phyloP scores from a whole-genome alignment of 2,329 filamentous ascomycete genomes.

The Pseudopithomyces maydicus region DNA sequence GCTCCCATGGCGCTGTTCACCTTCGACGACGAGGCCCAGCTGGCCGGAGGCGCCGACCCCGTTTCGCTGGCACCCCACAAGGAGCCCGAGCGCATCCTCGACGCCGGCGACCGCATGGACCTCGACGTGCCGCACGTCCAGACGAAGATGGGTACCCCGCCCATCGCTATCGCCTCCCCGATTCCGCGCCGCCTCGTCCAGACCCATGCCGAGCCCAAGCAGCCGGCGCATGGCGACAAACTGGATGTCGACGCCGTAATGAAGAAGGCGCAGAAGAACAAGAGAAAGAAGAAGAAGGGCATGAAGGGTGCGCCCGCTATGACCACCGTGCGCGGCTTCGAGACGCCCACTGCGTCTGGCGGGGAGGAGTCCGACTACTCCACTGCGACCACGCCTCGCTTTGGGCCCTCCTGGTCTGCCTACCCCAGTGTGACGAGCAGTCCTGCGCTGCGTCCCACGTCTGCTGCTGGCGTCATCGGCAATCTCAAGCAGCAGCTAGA shows the following conservation, averaged over 20 bases:
- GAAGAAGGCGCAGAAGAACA: constrained; percentile 47
- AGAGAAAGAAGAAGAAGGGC: constrained; percentile 43
- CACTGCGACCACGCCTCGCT: constrained; percentile 47
- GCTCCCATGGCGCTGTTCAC: constrained; percentile 39
- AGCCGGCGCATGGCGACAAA: constrained; percentile 35
- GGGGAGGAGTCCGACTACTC: constrained; percentile 62
- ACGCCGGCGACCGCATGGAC: constrained; percentile 28
- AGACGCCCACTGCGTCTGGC: constrained; percentile 57
- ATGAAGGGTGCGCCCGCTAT: constrained; percentile 37
- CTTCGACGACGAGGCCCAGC: constrained; percentile 41
- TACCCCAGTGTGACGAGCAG: constrained; percentile 58
- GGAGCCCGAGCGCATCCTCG: constrained; percentile 22
- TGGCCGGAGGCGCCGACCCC: constrained; percentile 18
- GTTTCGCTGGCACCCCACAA: constrained; percentile 9
- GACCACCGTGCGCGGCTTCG: constrained; percentile 53
- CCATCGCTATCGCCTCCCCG: constrained; percentile 42
- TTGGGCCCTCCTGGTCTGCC: constrained; percentile 49
- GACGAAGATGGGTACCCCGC: constrained; percentile 39
- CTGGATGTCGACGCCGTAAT: constrained; percentile 45
- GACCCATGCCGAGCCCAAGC: constrained; percentile 26
- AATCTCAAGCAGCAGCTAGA: constrained; percentile 83
- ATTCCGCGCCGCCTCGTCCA: constrained; percentile 34
- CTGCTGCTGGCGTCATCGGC: constrained; percentile 72
- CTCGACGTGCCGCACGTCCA: constrained; percentile 25
- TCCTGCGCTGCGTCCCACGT: constrained; percentile 56